These are phyloP conservation scores for Colletotrichum graminicola DNA, from an alignment of 2,329 filamentous ascomycete species.

Conservation along the genomic window DNA sequence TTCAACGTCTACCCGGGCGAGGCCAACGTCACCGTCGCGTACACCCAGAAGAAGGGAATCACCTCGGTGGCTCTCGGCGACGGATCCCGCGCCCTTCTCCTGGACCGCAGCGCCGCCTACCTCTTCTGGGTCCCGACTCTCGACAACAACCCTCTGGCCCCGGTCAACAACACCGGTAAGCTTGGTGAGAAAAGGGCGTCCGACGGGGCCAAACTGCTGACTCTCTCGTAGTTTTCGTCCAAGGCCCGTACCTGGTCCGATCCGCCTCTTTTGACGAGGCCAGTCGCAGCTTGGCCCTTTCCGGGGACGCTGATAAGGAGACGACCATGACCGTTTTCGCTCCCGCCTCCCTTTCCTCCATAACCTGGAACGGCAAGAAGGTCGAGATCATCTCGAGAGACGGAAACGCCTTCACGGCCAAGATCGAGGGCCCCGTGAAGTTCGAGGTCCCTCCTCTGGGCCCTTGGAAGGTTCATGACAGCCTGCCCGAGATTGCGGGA, in stretches of 20 bases:
- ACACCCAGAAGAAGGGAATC: conserved; percentile 62
- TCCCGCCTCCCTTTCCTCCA: conserved; percentile 55
- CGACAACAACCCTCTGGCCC: conserved; percentile 59
- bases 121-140: conserved; percentile 68
- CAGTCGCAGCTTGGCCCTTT: conserved; percentile 54
- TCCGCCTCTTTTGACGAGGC: conserved; percentile 53
- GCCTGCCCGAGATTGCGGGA: conserved; percentile 60
- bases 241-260: conserved; percentile 66
- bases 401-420: conserved; percentile 48
- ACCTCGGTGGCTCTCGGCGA: conserved; percentile 61
- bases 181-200: not conserved
- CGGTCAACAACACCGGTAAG: conserved; percentile 59
- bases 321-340: conserved; percentile 62
- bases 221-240: conserved; percentile 58
- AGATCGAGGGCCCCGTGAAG: conserved; percentile 46
- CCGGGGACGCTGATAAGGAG: conserved; percentile 58
- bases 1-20: conserved; percentile 57
- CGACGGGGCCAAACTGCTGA: not conserved
- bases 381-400: conserved; percentile 46
- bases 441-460: conserved; percentile 56
- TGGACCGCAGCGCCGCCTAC: conserved; percentile 67
- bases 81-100: conserved; percentile 62
- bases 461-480: conserved; percentile 61
- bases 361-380: conserved; percentile 66
- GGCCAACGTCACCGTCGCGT: conserved; percentile 58